Evolutionary conservation across 108 stramenopile species (phyloP), one percentile per base, ranked within the genome.

Genomic region (Nannochloropsis salina): DNA sequence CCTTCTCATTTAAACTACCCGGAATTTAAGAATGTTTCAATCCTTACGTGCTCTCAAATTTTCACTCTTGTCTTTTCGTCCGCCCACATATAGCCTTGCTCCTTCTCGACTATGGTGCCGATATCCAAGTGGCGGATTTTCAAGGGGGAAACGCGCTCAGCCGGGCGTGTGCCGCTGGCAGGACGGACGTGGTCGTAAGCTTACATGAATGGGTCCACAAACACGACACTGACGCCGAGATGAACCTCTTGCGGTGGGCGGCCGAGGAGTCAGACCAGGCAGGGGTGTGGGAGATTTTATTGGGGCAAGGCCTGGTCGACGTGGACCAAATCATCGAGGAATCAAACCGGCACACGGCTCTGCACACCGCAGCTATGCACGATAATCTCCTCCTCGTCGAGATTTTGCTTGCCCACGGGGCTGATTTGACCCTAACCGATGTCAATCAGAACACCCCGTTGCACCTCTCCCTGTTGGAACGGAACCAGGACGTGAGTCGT

Each of bases 81-180:
- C 3, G n/a, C 61, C 61, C 61, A 3, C 61, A 15, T n/a, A 74
- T n/a, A 74, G 61, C 61, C 4, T n/a, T 74, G 15, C 61, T 74
- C 61, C 61, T 74, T n/a, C n/a, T 74, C 20, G 61, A 74, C 61
- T 74, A 74, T n/a, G 61, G 61, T 8, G 61, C 61, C 4, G 61
- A 74, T 74, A n/a, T 74, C 20, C 20, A 74, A n/a, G 3, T 74
- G 2, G 61, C 61, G 20, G 61, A 74, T n/a, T 74, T 74, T 74
- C 61, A 74, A 74, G 61, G 61, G 20, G n/a, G 61, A n/a, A 74
- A 74, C 61, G 61, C 61, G 61, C 61, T 74, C 4, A 74, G 61
- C n/a, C 61, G 61, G 3, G 61, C 61, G 15, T 74, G 61, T 74
- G n/a, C 61, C 61, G 15, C n/a, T 4, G 61, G 61, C 3, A 15